Percentiles rank a stretch among this genome's conserved stretches.
phyloP scores from a whole-genome alignment of 1,284 basidiomycete species.

The Xanthoconium separans region DNA sequence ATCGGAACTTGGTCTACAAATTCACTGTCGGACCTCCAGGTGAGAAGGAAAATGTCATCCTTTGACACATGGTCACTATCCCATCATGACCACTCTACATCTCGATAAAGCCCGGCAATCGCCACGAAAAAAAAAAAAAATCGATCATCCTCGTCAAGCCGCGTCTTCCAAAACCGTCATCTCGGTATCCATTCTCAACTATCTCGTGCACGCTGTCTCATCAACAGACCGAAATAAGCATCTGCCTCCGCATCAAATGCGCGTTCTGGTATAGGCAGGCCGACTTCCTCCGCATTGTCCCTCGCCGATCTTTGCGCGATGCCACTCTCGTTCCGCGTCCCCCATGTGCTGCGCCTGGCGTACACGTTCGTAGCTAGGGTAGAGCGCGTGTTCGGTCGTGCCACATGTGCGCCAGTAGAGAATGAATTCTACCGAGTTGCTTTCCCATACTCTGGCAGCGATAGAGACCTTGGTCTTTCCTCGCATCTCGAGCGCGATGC shows the following conservation, averaged over 20 bases:
- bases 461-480: slow-evolving; percentile 22
- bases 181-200: slow-evolving; percentile 26
- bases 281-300: slow-evolving; percentile 10
- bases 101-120: slow-evolving; percentile 2
- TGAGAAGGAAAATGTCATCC: slow-evolving; percentile 17
- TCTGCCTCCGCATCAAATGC: slow-evolving; percentile 30
- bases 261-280: slow-evolving; percentile 27
- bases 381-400: not conserved
- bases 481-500: slow-evolving; percentile 23
- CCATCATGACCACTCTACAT: slow-evolving; percentile 5
- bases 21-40: not conserved
- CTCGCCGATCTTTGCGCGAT: slow-evolving; percentile 20
- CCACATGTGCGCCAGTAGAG: not conserved
- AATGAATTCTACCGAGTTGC: slow-evolving; percentile 20
- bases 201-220: slow-evolving; percentile 20
- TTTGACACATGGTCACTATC: slow-evolving; percentile 11
- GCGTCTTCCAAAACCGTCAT: slow-evolving; percentile 14
- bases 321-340: slow-evolving; percentile 30
- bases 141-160: slow-evolving; percentile 1
- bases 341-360: slow-evolving; percentile 26
- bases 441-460: slow-evolving; percentile 28
- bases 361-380: slow-evolving; percentile 28
- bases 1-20: slow-evolving; percentile 19
- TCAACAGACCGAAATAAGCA: slow-evolving; percentile 22
- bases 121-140: not conserved